Evolutionary conservation across 73 alveolate species (phyloP).

Genomic region (Tetrahymena thermophila): DNA sequence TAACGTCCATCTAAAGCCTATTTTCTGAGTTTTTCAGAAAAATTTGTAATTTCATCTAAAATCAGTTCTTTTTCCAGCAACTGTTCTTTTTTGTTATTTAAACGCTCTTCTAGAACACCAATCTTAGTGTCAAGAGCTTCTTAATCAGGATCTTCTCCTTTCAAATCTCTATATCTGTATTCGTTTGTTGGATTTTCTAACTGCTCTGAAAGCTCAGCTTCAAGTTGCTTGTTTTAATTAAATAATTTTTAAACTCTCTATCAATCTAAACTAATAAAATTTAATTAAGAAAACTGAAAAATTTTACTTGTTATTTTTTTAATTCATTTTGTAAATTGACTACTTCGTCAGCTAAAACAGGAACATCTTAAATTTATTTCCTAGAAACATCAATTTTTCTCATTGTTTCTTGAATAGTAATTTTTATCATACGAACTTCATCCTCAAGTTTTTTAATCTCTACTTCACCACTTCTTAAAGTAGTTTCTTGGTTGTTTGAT

Average conservation of each 20-base stretch:
- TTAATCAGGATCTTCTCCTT: conserved; percentile 96
- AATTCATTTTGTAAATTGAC: conserved; percentile 65
- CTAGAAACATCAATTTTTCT: conserved; percentile 86
- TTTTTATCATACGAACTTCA: conserved; percentile 84
- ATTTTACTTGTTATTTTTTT: conserved; percentile 49
- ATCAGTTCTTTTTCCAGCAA: conserved; percentile 91
- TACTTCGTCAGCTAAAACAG: conserved; percentile 73
- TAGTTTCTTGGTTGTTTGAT: conserved; percentile 83
- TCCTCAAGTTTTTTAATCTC: conserved; percentile 91
- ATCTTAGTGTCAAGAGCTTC: conserved; percentile 90
- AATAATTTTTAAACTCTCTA: no score
- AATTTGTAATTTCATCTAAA: conserved; percentile 89
- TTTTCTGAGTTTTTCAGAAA: conserved; percentile 90
- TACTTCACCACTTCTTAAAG: conserved; percentile 85
- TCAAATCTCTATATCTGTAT: conserved; percentile 79
- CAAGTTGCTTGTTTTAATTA: not conserved
- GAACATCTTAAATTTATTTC: conserved; percentile 86
- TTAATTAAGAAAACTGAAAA: not conserved
- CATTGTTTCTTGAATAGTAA: conserved; percentile 80
- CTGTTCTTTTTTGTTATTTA: conserved; percentile 87
- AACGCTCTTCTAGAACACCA: conserved; percentile 89
- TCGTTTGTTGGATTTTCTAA: conserved; percentile 90
- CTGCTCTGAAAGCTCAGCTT: conserved; percentile 67
- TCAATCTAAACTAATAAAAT: not conserved
- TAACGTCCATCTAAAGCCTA: conserved; percentile 92